A percentile compares a stretch with the other conserved stretches of the same genome.
These are phyloP conservation scores for Rhynchosporium graminicola DNA, from an alignment of 2,329 filamentous ascomycete genomes.

Conservation along the genomic window DNA sequence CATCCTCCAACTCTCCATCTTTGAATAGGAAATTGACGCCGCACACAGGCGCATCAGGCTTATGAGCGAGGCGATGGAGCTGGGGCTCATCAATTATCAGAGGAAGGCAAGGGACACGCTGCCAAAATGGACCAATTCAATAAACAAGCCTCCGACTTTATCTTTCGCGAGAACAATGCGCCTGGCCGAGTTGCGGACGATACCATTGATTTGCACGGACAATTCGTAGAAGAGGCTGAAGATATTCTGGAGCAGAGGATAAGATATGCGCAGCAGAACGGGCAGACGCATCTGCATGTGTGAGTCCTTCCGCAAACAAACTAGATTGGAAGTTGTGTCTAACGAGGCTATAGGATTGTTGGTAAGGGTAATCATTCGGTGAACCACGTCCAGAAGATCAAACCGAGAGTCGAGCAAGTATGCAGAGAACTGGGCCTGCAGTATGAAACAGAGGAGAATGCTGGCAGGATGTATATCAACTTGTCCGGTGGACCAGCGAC, in stretches of 20 bases:
- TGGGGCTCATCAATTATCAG: slow-evolving; percentile 77
- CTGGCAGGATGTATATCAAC: slow-evolving; percentile 85
- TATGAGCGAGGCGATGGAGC: slow-evolving; percentile 83
- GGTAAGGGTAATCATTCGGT: slow-evolving; percentile 89
- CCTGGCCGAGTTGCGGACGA: slow-evolving; percentile 72
- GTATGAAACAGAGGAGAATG: slow-evolving; percentile 85
- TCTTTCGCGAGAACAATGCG: slow-evolving; percentile 94
- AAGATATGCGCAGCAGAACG: slow-evolving; percentile 69
- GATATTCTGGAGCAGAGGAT: slow-evolving; percentile 86
- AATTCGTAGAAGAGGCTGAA: slow-evolving; percentile 93
- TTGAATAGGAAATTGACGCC: slow-evolving; percentile 18
- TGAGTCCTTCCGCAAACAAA: slow-evolving; percentile 42
- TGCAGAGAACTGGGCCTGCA: slow-evolving; percentile 81
- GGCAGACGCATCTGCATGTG: slow-evolving; percentile 84
- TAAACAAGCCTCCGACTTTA: slow-evolving; percentile 86
- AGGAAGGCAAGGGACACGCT: slow-evolving; percentile 83
- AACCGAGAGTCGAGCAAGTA: slow-evolving; percentile 87
- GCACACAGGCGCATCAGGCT: slow-evolving; percentile 67
- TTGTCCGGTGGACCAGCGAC: slow-evolving; percentile 69
- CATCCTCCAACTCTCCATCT: not conserved
- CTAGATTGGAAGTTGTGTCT: not conserved
- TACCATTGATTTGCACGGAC: slow-evolving; percentile 91
- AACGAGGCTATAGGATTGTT: slow-evolving; percentile 62
- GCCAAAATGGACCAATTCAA: slow-evolving; percentile 86
- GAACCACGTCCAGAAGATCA: slow-evolving; percentile 87